Evolutionary conservation across 139 green algal species (phyloP), one percentile per base, ranked within the genome.

Genomic region (Marvania coccoides): DNA sequence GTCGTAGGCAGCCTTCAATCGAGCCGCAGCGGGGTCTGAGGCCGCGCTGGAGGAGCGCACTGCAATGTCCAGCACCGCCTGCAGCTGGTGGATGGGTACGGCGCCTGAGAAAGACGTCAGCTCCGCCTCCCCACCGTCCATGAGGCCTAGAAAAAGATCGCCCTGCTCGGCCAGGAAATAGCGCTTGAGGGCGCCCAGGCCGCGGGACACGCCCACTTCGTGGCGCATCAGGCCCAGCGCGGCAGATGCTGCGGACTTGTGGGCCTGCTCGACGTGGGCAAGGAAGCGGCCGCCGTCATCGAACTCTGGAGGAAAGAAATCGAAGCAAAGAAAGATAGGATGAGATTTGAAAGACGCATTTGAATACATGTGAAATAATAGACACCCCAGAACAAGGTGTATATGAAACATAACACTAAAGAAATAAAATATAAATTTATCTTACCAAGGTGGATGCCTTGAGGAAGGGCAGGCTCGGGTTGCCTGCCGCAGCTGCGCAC

Each of bases 121-220:
- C 77, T 97, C 91, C 14, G 85, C 79, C 40, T 78, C 61, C 0
- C 87, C 87, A 5, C 68, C 79, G 69, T 96, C 90, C 73, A 93
- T 81, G 30, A 95, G 83, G 66, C 85, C 75, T 23, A 88, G 47
- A 40, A 96, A 64, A 56, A 94, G 79, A 74, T 97, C 91, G 48
- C 91, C 90, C 76, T 89, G 82, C 46, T 90, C 86, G n/a, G 90
- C 53, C n/a, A 97, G 77, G 69, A 96, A 96, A 75, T 91, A 95
- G 72, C 86, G 84, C 79, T 96, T 96, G 38, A 95, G 66, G 19
- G 81, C 87, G 1, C 64, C 61, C 65, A 97, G 81, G 48, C 80
- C 76, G 5, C 53, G 47, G 23, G 85, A 38, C 46, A 82, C 19
- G 58, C 65, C 61, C 34, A 78, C 46, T 31, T 85, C 61, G 13